phyloP scores from a whole-genome alignment of 2,329 filamentous ascomycete species.

The Colletotrichum orchidophilum region DNA sequence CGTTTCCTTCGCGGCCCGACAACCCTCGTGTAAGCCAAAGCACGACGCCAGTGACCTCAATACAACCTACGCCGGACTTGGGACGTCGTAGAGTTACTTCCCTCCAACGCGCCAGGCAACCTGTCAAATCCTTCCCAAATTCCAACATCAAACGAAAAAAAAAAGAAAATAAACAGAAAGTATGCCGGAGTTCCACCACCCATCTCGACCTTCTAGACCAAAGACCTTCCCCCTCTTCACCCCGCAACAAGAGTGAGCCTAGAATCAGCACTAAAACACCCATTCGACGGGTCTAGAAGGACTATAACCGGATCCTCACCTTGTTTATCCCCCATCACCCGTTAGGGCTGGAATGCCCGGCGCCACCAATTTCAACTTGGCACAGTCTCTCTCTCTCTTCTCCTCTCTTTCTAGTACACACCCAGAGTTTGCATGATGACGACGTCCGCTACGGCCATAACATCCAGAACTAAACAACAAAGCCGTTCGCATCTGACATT shows the following conservation, averaged over 20 bases:
- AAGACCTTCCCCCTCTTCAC: background rate
- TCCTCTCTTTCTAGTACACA: background rate
- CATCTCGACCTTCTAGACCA: background rate
- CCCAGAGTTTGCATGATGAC: background rate
- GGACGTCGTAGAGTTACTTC: background rate
- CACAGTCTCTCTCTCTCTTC: background rate
- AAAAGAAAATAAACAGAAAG: too few species aligned
- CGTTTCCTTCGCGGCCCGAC: background rate
- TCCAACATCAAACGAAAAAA: background rate
- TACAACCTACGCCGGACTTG: background rate
- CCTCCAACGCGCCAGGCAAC: background rate
- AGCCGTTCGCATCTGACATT: background rate
- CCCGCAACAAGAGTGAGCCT: background rate
- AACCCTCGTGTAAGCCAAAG: background rate
- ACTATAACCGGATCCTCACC: background rate
- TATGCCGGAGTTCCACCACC: background rate
- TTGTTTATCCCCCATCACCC: background rate
- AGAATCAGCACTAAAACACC: background rate
- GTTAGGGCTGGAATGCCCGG: background rate
- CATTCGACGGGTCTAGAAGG: background rate
- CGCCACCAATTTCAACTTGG: background rate
- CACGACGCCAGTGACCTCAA: background rate
- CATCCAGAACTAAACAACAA: background rate
- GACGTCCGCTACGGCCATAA: background rate
- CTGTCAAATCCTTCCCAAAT: background rate